Percentiles rank a stretch among this genome's conserved stretches.
These are phyloP conservation scores for Pistacia integerrima DNA, from an alignment of 345 rosid species.

Conservation along the genomic window DNA sequence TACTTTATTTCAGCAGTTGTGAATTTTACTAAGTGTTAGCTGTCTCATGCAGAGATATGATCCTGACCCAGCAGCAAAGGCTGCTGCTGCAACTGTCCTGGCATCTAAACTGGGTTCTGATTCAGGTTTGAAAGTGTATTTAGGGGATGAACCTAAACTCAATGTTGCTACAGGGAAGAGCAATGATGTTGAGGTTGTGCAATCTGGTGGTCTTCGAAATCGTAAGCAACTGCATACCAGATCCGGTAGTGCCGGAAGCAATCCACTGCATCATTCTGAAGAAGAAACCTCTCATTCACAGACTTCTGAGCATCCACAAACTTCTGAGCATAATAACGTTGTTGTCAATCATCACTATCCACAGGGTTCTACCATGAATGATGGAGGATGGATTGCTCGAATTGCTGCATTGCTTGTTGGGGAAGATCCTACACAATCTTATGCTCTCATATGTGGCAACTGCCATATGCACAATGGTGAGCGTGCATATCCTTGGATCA, in stretches of 20 bases:
- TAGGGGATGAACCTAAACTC: constrained; percentile 64
- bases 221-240: constrained; percentile 57
- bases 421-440: constrained; percentile 91
- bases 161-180: constrained; percentile 60
- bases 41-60: constrained; percentile 75
- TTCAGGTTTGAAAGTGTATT: constrained; percentile 74
- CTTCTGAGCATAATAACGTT: constrained; percentile 52
- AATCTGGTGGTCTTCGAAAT: constrained; percentile 68
- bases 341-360: constrained; percentile 68
- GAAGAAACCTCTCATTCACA: constrained; percentile 44
- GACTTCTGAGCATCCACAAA: constrained; percentile 29
- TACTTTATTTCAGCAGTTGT: background rate
- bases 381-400: constrained; percentile 89
- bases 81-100: constrained; percentile 92
- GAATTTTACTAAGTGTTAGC: constrained; percentile 4
- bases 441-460: constrained; percentile 90
- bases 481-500: constrained; percentile 1
- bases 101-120: constrained; percentile 96
- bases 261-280: constrained; percentile 42
- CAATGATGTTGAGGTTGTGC: constrained; percentile 62
- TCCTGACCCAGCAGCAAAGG: constrained; percentile 96
- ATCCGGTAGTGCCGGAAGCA: constrained; percentile 54
- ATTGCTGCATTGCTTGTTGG: constrained; percentile 95
- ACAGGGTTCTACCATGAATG: constrained; percentile 50
- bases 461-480: constrained; percentile 97